A percentile compares a stretch with the other conserved stretches of the same genome.
phyloP scores from a whole-genome alignment of 140 eudicot genomes.

The Anethum foeniculum region DNA sequence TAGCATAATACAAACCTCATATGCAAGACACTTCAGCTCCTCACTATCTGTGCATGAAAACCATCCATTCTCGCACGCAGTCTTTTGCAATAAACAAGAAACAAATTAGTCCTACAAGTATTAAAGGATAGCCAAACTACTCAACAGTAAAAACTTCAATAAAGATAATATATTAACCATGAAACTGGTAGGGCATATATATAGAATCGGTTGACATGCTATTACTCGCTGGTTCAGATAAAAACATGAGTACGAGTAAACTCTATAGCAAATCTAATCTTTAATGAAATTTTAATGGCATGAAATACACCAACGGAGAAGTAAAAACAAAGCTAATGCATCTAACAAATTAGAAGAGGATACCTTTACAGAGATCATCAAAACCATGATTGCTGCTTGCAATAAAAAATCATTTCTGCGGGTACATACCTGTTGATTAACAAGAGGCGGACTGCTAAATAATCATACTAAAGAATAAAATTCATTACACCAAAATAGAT shows the following conservation, averaged over 20 bases:
- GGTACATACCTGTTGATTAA: slow-evolving; percentile 51
- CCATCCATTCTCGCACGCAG: slow-evolving; percentile 75
- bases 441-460: neutral
- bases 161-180: neutral
- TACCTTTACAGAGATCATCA: slow-evolving; percentile 91
- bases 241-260: neutral
- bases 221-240: neutral
- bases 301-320: neutral
- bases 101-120: neutral
- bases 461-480: neutral
- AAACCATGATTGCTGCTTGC: slow-evolving; percentile 74
- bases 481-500: neutral
- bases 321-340: neutral
- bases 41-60: slow-evolving; percentile 45
- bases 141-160: neutral
- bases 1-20: slow-evolving; percentile 41
- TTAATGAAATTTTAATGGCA: neutral
- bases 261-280: neutral
- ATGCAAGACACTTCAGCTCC: slow-evolving; percentile 55
- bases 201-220: neutral
- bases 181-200: neutral
- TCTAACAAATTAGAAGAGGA: neutral
- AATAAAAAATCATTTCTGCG: slow-evolving; percentile 33
- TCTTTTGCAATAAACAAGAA: slow-evolving; percentile 29
- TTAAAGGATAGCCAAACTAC: neutral